Base-by-base conservation (phyloP, 2,329 filamentous ascomycete species). In the Neurospora sp. region DNA sequence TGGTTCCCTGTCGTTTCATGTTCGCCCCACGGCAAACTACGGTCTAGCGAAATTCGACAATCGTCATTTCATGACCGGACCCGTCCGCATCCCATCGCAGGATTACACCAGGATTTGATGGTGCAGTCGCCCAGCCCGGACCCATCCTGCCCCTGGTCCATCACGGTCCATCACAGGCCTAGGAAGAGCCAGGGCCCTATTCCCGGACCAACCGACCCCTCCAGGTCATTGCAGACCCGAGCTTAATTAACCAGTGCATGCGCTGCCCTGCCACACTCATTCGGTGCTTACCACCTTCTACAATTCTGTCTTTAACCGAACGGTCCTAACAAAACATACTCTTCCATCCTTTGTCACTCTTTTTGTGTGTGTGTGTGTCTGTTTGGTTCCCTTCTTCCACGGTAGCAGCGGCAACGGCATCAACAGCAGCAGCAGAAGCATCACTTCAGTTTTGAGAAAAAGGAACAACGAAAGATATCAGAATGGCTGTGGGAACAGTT, bases 401-500 rank as follows among this genome's bases (percentile, higher is more conserved):
- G 52, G 52, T 36, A 62, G 28, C 28, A 62, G 28, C 52, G 28
- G 52, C 52, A 33, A 62, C 28, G 52, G 52, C 52, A 62, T 62
- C 52, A 62, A 36, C 23, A 62, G 52, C 52, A 57, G 23, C 46
- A 57, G 46, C 46, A 62, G 52, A 23, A 57, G 23, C 52, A 62
- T 17, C 28, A 36, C 36, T 23, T 66, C 66, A 23, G 36, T 40
- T 19, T 40, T 40, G 36, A 15, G 17, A 19, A 39, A 39, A 19
- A 38, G 17, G 10, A 39, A 66, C 10, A 66, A 39, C 10, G 33
- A 19, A 66, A n/a, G 33, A 19, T 28, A 66, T 66, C 66, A 69
- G 19, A 71, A 96, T 96, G 92, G 82, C 90, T 80, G 87, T 92
- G 75, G 92, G 93, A 84, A 96, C 93, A 73, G 92, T 97, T 79